Conservation (phyloP, 2,329 filamentous ascomycete genomes). For the Hymenoscyphus fraxineus region DNA sequence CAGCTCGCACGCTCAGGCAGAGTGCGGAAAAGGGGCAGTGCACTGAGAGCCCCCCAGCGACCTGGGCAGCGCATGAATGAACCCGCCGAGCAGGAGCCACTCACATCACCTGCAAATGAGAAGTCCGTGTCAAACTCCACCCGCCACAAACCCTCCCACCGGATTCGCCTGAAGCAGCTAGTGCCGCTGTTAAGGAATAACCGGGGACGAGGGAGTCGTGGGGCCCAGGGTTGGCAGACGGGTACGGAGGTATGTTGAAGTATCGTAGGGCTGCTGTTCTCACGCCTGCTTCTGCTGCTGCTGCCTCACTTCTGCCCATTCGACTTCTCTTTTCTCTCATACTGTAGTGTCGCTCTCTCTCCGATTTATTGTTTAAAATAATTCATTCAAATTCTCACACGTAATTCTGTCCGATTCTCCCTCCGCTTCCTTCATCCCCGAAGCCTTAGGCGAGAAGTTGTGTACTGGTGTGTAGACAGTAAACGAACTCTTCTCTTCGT, state of each 20-base stretch:
- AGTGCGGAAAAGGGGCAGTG: conserved; percentile 7
- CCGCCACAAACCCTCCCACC: neutral
- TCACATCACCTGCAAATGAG: neutral
- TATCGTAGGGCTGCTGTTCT: neutral
- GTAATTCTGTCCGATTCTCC: no score
- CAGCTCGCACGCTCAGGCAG: neutral
- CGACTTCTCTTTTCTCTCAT: neutral
- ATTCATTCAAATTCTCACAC: no score
- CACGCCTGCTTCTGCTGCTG: no score
- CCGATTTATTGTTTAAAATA: no score
- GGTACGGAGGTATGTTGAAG: neutral
- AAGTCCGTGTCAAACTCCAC: neutral
- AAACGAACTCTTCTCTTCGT: neutral
- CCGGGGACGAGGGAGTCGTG: neutral
- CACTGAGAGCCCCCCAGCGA: no score
- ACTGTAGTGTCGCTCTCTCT: neutral
- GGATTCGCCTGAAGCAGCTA: neutral
- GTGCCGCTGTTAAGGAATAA: neutral
- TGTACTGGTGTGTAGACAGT: neutral
- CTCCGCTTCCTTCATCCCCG: no score
- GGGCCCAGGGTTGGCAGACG: no score
- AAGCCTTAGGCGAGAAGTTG: no score
- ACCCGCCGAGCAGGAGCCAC: conserved; percentile 3
- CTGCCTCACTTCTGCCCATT: neutral
- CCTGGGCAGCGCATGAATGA: conserved; percentile 13